Evolutionary conservation across 495 filamentous ascomycete species (phyloP).

Genomic region (Lasiosphaeriaceae sp.): DNA sequence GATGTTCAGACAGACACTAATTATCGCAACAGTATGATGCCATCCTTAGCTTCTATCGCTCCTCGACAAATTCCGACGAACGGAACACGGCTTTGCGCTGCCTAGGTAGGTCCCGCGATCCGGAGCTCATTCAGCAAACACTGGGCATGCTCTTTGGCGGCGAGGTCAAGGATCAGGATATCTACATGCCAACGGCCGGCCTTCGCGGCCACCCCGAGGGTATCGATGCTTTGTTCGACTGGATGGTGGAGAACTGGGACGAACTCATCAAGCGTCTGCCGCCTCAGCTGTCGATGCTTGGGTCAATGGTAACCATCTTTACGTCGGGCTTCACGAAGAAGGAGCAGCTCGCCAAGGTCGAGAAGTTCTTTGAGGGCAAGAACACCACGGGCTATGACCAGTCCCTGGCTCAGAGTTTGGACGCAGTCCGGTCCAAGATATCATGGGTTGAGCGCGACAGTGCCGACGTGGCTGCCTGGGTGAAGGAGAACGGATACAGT

Average conservation of each 20-base stretch:
- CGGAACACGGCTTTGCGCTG: slow-evolving; percentile 90
- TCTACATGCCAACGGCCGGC: slow-evolving; percentile 80
- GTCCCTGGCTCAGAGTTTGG: slow-evolving; percentile 58
- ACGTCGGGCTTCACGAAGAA: slow-evolving; percentile 75
- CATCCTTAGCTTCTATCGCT: slow-evolving; percentile 75
- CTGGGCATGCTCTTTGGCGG: slow-evolving; percentile 69
- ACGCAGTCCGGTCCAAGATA: slow-evolving; percentile 57
- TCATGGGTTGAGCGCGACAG: slow-evolving; percentile 56
- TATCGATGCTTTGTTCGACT: slow-evolving; percentile 74
- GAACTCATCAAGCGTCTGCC: slow-evolving; percentile 72
- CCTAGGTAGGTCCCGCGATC: slow-evolving; percentile 73
- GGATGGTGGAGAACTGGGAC: slow-evolving; percentile 86
- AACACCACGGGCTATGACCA: slow-evolving; percentile 73
- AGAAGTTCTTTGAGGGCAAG: slow-evolving; percentile 75
- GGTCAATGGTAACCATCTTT: slow-evolving; percentile 76
- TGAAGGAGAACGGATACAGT: slow-evolving; percentile 35
- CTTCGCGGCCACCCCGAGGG: slow-evolving; percentile 75
- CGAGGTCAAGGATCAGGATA: slow-evolving; percentile 92
- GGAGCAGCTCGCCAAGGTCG: slow-evolving; percentile 69
- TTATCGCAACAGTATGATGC: slow-evolving; percentile 59
- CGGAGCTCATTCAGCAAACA: slow-evolving; percentile 76
- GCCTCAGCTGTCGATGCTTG: slow-evolving; percentile 78
- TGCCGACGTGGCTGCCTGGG: slow-evolving; percentile 53
- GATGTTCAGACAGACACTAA: slow-evolving; percentile 1
- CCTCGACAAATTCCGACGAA: slow-evolving; percentile 87